These are phyloP conservation scores for Podochytrium sp. DNA, from an alignment of 192 early-diverging fungal genomes.

Conservation along the genomic window DNA sequence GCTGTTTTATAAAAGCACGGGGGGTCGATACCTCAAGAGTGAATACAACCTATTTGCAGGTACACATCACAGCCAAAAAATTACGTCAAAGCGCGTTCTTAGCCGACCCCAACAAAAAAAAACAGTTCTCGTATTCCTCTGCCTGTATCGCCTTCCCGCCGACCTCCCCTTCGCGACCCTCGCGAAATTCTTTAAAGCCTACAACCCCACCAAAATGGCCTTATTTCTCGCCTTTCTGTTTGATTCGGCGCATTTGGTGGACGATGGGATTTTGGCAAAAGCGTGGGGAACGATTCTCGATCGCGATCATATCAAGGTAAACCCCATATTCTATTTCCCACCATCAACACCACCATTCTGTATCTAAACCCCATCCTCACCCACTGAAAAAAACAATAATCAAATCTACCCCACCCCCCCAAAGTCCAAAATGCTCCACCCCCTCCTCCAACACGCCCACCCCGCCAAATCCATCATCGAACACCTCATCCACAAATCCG, in stretches of 20 bases:
- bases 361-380: too few species aligned
- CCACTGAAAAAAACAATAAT: background rate
- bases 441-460: constrained; percentile 34
- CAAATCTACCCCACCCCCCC: background rate
- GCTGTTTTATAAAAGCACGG: constrained; percentile 41
- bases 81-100: background rate
- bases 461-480: constrained; percentile 30
- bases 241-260: constrained; percentile 35
- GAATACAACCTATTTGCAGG: constrained; percentile 54
- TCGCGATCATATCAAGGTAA: constrained; percentile 30
- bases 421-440: constrained; percentile 40
- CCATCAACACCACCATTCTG: too few species aligned
- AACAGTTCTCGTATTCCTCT: constrained; percentile 49
- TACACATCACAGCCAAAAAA: constrained; percentile 2
- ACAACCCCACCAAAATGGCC: constrained; percentile 42
- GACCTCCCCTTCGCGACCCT: constrained; percentile 36
- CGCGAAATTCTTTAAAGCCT: constrained; percentile 38
- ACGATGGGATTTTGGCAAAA: constrained; percentile 33
- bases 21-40: constrained; percentile 39
- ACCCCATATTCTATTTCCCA: background rate
- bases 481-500: constrained; percentile 34
- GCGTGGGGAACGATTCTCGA: constrained; percentile 43
- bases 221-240: constrained; percentile 52
- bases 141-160: constrained; percentile 44
- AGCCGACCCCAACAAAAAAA: background rate